Base-by-base conservation (phyloP, 129 eudicot genomes). In the Rutidosis leptorrhynchoides region DNA sequence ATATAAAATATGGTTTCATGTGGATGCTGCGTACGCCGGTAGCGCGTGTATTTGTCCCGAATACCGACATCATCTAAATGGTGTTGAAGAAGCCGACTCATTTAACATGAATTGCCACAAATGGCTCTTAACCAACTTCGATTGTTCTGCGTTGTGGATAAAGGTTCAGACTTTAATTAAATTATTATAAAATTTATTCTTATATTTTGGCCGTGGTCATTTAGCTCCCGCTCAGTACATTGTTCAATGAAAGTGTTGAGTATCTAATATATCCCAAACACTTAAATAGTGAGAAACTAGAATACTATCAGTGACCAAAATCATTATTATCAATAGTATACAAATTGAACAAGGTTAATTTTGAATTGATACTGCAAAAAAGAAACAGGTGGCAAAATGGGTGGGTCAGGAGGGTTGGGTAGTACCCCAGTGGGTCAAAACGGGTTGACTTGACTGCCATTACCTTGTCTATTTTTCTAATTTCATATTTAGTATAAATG, bases 21-120 rank as follows among this genome's bases (percentile, higher is more conserved):
- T 93, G 61, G 99, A 93, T 86, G 99, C 99, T 61, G 96, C 98
- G 45, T 88, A 93, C 80, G 98, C 96, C 43, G 98, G 98, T 80
- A 93, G 98, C 82, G 95, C 98, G 56, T 93, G 96, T 61, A 78
- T 93, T 25, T 93, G 98, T 51, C 95, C 98, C 42, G 96, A 93
- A 77, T 88, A 70, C 29, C 95, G 95, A 51, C 95, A 86, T 81
- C 76, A 83, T 75, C 46, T 88, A 52, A 76, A 93, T 72, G 98
- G 98, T 48, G 77, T 93, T 42, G 96, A 93, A 79, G 95, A 84
- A 76, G 98, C 98, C 12, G 86, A 88, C 72, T 93, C 98, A 8
- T 93, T 93, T 64, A 88, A 88, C 80, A 85, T 93, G 95, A 92
- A 93, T 51, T 91, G 96, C 21, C 99, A 93, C 73, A 93, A 93